These are phyloP conservation scores for Austroboletus novae-zelandiae DNA, from an alignment of 1,284 basidiomycete genomes.

Conservation along the genomic window DNA sequence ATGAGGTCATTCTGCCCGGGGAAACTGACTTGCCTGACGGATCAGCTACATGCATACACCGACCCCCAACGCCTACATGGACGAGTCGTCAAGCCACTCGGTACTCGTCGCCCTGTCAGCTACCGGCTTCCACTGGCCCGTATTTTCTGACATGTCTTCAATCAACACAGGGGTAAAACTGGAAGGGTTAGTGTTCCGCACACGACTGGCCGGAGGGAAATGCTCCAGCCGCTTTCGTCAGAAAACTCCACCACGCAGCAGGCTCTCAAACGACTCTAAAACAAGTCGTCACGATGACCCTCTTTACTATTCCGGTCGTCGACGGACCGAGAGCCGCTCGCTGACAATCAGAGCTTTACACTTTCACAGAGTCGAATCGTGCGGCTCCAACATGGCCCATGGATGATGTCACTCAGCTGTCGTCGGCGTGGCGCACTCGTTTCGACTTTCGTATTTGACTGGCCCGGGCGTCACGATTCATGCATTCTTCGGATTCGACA, in stretches of 20 bases:
- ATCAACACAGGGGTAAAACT: not conserved
- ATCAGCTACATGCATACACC: not conserved
- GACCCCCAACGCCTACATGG: not conserved
- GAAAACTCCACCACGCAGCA: not conserved
- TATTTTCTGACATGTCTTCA: not conserved
- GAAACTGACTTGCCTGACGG: not conserved
- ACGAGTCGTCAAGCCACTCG: not conserved
- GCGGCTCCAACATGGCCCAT: too few relatives aligned
- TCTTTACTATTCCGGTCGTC: too few relatives aligned
- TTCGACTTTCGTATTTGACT: too few relatives aligned
- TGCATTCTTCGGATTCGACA: too few relatives aligned
- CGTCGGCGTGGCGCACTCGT: too few relatives aligned
- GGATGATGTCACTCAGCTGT: too few relatives aligned
- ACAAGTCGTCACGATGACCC: too few relatives aligned
- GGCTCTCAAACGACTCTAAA: not conserved
- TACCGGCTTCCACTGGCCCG: not conserved
- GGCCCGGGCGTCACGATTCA: too few relatives aligned
- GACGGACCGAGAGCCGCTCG: too few relatives aligned
- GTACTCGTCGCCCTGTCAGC: not conserved
- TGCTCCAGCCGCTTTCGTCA: not conserved
- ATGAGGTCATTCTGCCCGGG: not conserved
- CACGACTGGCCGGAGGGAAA: not conserved
- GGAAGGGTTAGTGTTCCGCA: not conserved
- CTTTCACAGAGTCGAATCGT: too few relatives aligned
- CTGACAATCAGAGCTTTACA: too few relatives aligned